Evolutionary conservation across 208 protist species (phyloP).

Genomic region (Leishmania aethiopica): DNA sequence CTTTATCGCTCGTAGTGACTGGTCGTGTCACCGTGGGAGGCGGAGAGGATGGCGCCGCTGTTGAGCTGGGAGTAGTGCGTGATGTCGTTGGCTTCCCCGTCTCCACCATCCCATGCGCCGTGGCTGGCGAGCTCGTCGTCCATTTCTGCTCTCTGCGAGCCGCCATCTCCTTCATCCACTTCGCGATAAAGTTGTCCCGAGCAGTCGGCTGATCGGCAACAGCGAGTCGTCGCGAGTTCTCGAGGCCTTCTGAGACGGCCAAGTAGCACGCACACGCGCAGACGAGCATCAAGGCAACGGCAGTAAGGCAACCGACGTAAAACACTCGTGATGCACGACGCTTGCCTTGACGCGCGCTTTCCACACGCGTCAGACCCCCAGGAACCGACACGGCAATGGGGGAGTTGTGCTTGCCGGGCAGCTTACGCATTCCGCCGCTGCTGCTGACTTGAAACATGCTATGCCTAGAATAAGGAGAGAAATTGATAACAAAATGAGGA

Average conservation of each 20-base stretch:
- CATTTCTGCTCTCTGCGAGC: neutral
- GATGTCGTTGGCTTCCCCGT: neutral
- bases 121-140: neutral
- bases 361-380: neutral
- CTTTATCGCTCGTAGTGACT: neutral
- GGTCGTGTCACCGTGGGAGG: neutral
- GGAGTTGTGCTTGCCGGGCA: neutral
- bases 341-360: neutral
- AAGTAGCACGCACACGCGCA: neutral
- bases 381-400: neutral
- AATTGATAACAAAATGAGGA: neutral
- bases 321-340: neutral
- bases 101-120: neutral
- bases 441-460: neutral
- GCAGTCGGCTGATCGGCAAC: neutral
- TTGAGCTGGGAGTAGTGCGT: neutral
- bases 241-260: neutral
- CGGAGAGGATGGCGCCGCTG: neutral
- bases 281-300: neutral
- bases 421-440: conserved; percentile 1
- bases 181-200: neutral
- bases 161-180: neutral
- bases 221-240: neutral
- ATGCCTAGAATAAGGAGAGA: neutral
- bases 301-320: neutral